phyloP scores from a whole-genome alignment of 257 asterid species.

The Orobanche coerulescens region DNA sequence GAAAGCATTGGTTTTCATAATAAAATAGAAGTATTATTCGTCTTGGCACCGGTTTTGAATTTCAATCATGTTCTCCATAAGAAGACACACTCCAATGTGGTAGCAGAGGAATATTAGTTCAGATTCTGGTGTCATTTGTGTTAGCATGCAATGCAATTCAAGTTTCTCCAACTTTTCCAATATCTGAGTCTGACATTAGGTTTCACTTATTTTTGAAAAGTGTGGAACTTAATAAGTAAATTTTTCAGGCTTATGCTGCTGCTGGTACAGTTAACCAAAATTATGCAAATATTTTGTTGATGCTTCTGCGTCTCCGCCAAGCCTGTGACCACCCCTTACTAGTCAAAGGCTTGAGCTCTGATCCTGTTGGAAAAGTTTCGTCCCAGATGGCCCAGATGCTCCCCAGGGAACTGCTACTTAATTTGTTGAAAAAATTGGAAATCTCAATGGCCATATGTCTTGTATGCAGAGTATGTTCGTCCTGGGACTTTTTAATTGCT shows the following conservation, averaged over 20 bases:
- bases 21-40: not conserved
- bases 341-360: constrained; percentile 64
- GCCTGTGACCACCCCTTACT: constrained; percentile 99
- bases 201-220: constrained; percentile 9
- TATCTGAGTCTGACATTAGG: constrained; percentile 7
- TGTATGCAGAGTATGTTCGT: constrained; percentile 56
- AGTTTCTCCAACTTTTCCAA: constrained; percentile 3
- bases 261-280: constrained; percentile 97
- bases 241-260: constrained; percentile 90
- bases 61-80: not conserved
- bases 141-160: not conserved
- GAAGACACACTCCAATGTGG: not conserved
- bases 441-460: constrained; percentile 67
- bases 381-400: constrained; percentile 57
- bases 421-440: constrained; percentile 59
- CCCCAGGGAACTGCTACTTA: constrained; percentile 48
- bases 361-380: constrained; percentile 56
- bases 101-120: not conserved
- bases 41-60: not conserved
- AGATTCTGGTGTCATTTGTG: not conserved
- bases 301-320: constrained; percentile 98
- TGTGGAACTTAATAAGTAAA: constrained; percentile 4
- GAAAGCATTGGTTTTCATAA: not conserved
- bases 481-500: constrained; percentile 12
- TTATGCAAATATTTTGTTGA: constrained; percentile 82